phyloP scores from a whole-genome alignment of 108 stramenopile genomes.

The Skeletonema potamos region DNA sequence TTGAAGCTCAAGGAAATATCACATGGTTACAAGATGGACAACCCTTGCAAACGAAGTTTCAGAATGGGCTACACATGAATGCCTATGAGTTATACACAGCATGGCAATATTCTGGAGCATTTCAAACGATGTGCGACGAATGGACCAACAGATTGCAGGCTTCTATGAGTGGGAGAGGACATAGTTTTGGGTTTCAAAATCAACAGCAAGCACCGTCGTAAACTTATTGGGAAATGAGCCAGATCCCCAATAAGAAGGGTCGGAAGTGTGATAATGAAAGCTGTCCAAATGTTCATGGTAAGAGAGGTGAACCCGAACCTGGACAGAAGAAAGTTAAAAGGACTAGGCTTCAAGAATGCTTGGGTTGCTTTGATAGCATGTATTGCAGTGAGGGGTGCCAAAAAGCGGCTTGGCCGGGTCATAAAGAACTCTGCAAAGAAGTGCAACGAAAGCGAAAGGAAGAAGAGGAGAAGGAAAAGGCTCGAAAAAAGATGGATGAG shows the following conservation, averaged over 20 bases:
- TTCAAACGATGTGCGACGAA: slow-evolving; percentile 65
- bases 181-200: neutral
- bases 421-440: slow-evolving; percentile 7
- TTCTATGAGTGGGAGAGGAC: no score
- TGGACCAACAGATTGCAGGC: neutral
- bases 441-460: slow-evolving; percentile 9
- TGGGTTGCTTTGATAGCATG: slow-evolving; percentile 9
- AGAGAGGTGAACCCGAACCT: neutral
- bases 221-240: neutral
- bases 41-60: neutral
- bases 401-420: neutral
- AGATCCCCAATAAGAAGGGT: slow-evolving; percentile 2
- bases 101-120: slow-evolving; percentile 68
- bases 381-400: slow-evolving; percentile 4
- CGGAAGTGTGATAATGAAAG: neutral
- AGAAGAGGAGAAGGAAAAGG: neutral
- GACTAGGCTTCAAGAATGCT: neutral
- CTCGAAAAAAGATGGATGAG: neutral
- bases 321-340: slow-evolving; percentile 6
- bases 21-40: slow-evolving; percentile 4
- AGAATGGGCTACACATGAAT: slow-evolving; percentile 52
- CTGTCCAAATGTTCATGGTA: slow-evolving; percentile 7
- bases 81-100: slow-evolving; percentile 66
- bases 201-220: neutral
- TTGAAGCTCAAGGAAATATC: neutral